phyloP scores from a whole-genome alignment of 805 yeast genomes.

The Schwanniomyces pseudopolymorphus region DNA sequence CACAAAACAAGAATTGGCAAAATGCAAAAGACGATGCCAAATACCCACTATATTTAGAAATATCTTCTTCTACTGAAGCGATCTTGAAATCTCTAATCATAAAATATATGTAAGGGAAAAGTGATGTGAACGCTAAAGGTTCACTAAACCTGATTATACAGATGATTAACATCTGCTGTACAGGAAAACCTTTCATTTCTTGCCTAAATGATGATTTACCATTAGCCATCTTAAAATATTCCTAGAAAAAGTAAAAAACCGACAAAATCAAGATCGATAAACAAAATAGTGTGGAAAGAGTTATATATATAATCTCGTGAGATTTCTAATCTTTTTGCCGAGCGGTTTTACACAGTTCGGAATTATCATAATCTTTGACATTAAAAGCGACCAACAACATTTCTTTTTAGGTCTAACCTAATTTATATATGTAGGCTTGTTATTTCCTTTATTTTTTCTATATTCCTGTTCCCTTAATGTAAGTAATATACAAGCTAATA shows the following conservation, averaged over 20 bases:
- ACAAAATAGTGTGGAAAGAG: background rate
- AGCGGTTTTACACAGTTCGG: background rate
- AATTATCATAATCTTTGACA: background rate
- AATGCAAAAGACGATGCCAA: conserved; percentile 62
- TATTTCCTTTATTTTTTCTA: conserved; percentile 32
- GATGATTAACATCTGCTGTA: conserved; percentile 44
- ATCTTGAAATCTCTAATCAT: conserved; percentile 10
- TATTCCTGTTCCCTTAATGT: conserved; percentile 33
- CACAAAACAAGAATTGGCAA: conserved; percentile 55
- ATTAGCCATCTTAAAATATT: background rate
- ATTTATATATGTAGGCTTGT: conserved; percentile 17
- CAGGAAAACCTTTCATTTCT: conserved; percentile 58
- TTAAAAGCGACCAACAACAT: background rate
- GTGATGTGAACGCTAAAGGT: conserved; percentile 62
- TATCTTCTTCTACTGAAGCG: conserved; percentile 47
- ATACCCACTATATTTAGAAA: conserved; percentile 62
- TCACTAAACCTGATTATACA: conserved; percentile 54
- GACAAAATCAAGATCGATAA: background rate
- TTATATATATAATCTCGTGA: background rate
- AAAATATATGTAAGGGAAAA: conserved; percentile 61
- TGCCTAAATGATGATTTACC: conserved; percentile 35
- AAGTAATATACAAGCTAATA: conserved; percentile 22
- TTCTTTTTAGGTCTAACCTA: background rate
- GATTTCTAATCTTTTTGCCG: background rate
- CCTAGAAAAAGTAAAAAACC: background rate